A percentile compares a stretch with the other conserved stretches of the same genome.
phyloP scores from a whole-genome alignment of 768 basidiomycete species.

The Sporobolomyces roseus region DNA sequence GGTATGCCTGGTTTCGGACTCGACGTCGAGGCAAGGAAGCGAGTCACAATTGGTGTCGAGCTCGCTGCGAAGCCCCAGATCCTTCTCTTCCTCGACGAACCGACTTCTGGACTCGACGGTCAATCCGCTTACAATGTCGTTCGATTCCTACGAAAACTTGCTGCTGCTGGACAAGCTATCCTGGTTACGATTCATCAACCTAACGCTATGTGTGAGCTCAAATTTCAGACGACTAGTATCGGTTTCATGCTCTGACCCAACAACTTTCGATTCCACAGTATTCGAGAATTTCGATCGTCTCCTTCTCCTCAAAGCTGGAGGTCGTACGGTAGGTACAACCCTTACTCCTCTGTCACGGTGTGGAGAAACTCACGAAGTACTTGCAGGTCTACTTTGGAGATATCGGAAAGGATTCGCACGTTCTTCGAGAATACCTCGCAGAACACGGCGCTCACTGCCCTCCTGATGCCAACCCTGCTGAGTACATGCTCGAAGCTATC shows the following conservation, averaged over 20 bases:
- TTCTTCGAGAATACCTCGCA: slow-evolving; percentile 72
- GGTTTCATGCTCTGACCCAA: too few relatives aligned
- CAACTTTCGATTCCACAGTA: slow-evolving; percentile 50
- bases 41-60: slow-evolving; percentile 67
- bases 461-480: slow-evolving; percentile 64
- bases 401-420: slow-evolving; percentile 67
- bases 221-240: too few relatives aligned
- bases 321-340: slow-evolving; percentile 59
- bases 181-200: slow-evolving; percentile 54
- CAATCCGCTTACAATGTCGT: slow-evolving; percentile 53
- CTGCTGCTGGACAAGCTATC: slow-evolving; percentile 51
- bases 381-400: slow-evolving; percentile 67
- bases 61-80: slow-evolving; percentile 62
- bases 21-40: slow-evolving; percentile 44
- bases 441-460: slow-evolving; percentile 71
- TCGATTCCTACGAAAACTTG: slow-evolving; percentile 52
- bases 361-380: background rate
- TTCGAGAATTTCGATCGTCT: slow-evolving; percentile 75
- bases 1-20: slow-evolving; percentile 50
- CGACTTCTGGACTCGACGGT: slow-evolving; percentile 51
- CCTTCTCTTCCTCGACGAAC: slow-evolving; percentile 55
- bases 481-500: slow-evolving; percentile 65
- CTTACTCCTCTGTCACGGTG: slow-evolving; percentile 45
- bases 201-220: slow-evolving; percentile 58
- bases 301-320: slow-evolving; percentile 62